A percentile compares a stretch with the other conserved stretches of the same genome.
Conservation (phyloP, 306 rosid species). For the Cucumis hystrix region DNA sequence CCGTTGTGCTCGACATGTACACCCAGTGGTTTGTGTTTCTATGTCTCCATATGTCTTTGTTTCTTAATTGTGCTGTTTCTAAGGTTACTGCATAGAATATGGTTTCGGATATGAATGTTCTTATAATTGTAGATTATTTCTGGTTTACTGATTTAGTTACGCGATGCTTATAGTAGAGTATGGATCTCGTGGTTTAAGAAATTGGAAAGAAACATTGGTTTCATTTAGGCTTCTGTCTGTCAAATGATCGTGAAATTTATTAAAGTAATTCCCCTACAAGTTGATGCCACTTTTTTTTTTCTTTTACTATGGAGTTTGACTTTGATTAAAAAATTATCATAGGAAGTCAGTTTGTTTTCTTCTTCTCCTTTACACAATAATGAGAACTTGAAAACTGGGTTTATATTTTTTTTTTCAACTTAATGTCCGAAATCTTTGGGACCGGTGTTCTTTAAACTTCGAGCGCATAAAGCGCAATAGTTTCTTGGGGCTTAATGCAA, state of each 20-base stretch:
- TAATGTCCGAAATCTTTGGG: background rate
- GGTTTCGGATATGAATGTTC: background rate
- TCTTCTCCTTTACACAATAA: background rate
- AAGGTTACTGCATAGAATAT: background rate
- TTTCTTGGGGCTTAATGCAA: no score
- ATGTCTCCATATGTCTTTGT: background rate
- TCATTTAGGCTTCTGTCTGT: background rate
- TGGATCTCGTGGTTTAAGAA: background rate
- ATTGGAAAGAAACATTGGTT: background rate
- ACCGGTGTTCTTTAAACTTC: no score
- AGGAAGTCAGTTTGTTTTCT: background rate
- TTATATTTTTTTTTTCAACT: background rate
- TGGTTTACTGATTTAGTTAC: background rate
- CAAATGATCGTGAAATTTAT: background rate
- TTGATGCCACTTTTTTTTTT: background rate
- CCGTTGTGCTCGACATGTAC: slow-evolving; percentile 95
- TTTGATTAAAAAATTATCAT: background rate
- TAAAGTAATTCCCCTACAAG: background rate
- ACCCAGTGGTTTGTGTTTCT: slow-evolving; percentile 62
- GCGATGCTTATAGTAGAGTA: background rate
- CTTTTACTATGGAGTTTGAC: background rate
- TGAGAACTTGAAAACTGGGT: background rate
- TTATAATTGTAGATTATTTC: background rate
- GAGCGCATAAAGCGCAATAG: no score
- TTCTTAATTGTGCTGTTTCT: background rate